Percentiles rank a stretch among this genome's conserved stretches.
Conservation (phyloP, 2,329 filamentous ascomycete genomes). For the Calonectria honghensis region DNA sequence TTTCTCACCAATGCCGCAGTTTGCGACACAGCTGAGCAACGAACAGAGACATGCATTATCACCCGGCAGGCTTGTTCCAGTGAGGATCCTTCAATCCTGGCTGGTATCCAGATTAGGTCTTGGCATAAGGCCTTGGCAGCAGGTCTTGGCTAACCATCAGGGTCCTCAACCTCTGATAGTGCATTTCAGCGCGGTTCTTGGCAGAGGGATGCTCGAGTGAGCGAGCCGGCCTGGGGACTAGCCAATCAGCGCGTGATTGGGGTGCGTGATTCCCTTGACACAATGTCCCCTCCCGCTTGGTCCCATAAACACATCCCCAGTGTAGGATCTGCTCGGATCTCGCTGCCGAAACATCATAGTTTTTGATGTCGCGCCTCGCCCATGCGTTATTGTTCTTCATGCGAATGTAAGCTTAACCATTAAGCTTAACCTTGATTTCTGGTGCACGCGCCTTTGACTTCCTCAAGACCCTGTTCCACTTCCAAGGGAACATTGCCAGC, state of each 20-base stretch:
- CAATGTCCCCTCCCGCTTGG: background rate
- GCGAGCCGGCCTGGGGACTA: background rate
- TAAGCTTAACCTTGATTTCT: constrained; percentile 28
- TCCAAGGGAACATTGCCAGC: background rate
- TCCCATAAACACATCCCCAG: background rate
- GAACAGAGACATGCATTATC: background rate
- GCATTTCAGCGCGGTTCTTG: constrained; percentile 38
- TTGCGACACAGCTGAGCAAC: background rate
- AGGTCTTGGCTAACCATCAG: no score
- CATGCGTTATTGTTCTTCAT: background rate
- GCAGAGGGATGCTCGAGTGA: constrained; percentile 25
- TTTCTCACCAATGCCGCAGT: background rate
- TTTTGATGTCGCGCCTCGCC: background rate
- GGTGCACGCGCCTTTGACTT: background rate
- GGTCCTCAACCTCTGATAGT: background rate
- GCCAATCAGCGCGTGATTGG: constrained; percentile 10
- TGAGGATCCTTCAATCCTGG: background rate
- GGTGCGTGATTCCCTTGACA: background rate
- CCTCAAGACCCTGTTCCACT: background rate
- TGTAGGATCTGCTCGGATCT: constrained; percentile 24
- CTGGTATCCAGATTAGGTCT: background rate
- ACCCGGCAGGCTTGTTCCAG: background rate
- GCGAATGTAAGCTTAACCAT: constrained; percentile 25
- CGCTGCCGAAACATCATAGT: constrained; percentile 16
- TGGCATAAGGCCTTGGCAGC: constrained; percentile 30